These are phyloP conservation scores for Yamagishiella unicocca DNA, from an alignment of 139 green algal species.

Conservation along the genomic window DNA sequence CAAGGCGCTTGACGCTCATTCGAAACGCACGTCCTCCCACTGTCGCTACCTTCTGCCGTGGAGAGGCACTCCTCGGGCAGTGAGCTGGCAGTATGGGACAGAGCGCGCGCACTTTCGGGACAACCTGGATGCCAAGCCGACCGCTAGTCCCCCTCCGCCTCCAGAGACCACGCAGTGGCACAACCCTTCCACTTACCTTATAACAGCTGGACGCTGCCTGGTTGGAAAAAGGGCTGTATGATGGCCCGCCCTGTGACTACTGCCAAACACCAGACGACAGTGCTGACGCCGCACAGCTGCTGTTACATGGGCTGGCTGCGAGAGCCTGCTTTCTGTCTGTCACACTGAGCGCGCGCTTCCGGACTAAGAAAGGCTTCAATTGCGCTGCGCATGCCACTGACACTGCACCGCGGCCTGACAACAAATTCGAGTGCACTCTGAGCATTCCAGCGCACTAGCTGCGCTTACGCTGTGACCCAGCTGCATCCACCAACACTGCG, in stretches of 20 bases:
- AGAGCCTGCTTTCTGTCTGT: not conserved
- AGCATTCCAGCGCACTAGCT: constrained; percentile 1
- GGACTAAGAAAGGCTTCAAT: not conserved
- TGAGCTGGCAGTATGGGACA: no score
- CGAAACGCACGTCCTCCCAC: no score
- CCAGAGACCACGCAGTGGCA: no score
- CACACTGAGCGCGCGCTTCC: not conserved
- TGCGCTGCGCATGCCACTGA: constrained; percentile 15
- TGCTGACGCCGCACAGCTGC: not conserved
- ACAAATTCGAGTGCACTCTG: not conserved
- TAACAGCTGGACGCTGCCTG: constrained; percentile 7
- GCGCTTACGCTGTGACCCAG: constrained; percentile 1
- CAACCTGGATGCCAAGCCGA: no score
- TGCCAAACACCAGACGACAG: not conserved
- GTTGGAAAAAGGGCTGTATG: not conserved
- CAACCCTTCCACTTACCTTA: not conserved
- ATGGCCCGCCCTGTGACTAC: not conserved
- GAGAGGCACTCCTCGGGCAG: no score
- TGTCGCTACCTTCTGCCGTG: no score
- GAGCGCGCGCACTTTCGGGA: no score
- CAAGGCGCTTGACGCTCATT: no score
- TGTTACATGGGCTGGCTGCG: not conserved
- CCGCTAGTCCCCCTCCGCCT: no score
- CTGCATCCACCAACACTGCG: constrained; percentile 6
- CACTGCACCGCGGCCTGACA: constrained; percentile 14